phyloP scores from a whole-genome alignment of 2,329 filamentous ascomycete genomes.

The Hymenoscyphus repandus region DNA sequence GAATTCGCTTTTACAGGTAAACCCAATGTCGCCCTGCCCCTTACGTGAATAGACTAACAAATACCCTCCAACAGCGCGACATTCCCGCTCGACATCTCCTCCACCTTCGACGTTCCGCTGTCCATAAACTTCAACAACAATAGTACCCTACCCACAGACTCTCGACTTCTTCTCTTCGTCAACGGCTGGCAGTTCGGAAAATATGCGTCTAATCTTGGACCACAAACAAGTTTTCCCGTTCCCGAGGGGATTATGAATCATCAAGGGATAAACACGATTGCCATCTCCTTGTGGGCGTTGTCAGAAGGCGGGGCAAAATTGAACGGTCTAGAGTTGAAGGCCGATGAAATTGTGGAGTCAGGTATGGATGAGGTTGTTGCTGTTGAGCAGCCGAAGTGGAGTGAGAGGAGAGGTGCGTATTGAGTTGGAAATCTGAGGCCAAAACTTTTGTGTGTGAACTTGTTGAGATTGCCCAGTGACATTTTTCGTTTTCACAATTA shows the following conservation, averaged over 20 bases:
- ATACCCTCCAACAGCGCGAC: not conserved
- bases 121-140: constrained; percentile 27
- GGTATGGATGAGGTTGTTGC: not conserved
- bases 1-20: constrained; percentile 1
- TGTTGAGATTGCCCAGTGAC: too few species aligned
- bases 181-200: constrained; percentile 65
- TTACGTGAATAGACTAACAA: too few species aligned
- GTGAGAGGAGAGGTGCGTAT: not conserved
- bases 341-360: constrained; percentile 1
- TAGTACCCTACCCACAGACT: constrained; percentile 47
- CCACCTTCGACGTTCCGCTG: not conserved
- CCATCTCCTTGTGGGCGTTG: constrained; percentile 61
- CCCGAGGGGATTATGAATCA: constrained; percentile 67
- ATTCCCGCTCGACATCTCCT: not conserved
- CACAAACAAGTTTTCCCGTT: constrained; percentile 64
- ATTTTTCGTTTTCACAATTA: too few species aligned
- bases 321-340: constrained; percentile 4
- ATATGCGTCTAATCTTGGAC: not conserved
- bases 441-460: too few species aligned
- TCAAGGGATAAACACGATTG: constrained; percentile 61
- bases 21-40: too few species aligned
- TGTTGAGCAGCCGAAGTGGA: not conserved
- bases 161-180: constrained; percentile 59
- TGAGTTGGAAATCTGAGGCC: not conserved
- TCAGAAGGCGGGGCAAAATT: constrained; percentile 9